Evolutionary conservation across 108 stramenopile genomes (phyloP), one percentile per base, ranked within the genome.

Genomic region (Thalassiosira profunda): DNA sequence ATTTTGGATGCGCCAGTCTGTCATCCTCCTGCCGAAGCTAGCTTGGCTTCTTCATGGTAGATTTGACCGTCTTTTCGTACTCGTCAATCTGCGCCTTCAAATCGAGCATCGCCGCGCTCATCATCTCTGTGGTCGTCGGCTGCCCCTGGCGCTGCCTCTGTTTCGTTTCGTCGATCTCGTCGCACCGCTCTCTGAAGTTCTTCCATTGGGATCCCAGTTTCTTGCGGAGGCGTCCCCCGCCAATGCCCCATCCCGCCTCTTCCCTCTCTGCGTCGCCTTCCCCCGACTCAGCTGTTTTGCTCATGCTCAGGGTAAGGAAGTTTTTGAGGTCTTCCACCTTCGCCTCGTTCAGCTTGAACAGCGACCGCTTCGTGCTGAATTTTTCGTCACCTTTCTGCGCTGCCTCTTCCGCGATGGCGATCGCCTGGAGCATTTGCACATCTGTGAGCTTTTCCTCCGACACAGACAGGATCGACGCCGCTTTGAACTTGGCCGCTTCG

Each of bases 391-490:
- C 77, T 11, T 59, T 73, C 26, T 66, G 61, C 9, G 77, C 71
- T 28, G 77, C 77, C 14, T 72, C 77, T 53, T 72, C 72, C 17
- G 77, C 77, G 30, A 79, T 73, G 31, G 65, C 71, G 15, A 79
- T 67, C 37, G 77, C 77, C 33, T 79, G 72, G 3, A 79, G 71
- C 77, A 79, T 79, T 61, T 79, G 77, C 31, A 73, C 72, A 12
- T 79, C 77, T 1, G 71, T 71, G 7, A 79, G 46, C 17, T 79
- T 67, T 8, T 78, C 76, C 15, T 78, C 63, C 10, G 74, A 30
- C 8, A 78, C 71, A 12, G 76, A 78, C 15, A 78, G 58, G 44
- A 78, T 78, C 10, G 76, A 72, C 10, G 70, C 70, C 9, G 70
- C 76, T 37, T 78, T 65, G 38, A 58, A 78, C 43, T 65, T 65